These are phyloP conservation scores for Cryomyces antarcticus DNA, from an alignment of 495 filamentous ascomycete genomes.

Conservation along the genomic window DNA sequence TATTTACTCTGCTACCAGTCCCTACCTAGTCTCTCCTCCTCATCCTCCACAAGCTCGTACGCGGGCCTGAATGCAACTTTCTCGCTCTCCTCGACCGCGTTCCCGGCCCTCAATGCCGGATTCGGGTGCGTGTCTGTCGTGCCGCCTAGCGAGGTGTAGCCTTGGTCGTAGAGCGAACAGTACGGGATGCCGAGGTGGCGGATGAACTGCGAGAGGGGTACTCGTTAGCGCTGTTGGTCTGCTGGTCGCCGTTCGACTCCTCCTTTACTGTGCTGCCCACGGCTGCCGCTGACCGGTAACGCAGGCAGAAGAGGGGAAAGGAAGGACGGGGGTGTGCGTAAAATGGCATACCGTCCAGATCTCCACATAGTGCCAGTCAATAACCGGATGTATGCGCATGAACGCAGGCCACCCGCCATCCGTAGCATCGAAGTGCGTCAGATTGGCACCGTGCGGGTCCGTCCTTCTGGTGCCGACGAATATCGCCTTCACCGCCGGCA, in stretches of 20 bases:
- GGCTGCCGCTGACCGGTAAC: too few species aligned
- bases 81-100: constrained; percentile 11
- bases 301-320: too few species aligned
- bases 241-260: not conserved
- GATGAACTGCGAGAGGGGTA: constrained; percentile 39
- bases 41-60: constrained; percentile 67
- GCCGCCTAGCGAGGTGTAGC: constrained; percentile 75
- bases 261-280: not conserved
- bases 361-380: constrained; percentile 94
- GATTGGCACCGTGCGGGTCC: constrained; percentile 64
- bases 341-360: constrained; percentile 57
- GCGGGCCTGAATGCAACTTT: constrained; percentile 47
- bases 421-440: constrained; percentile 67
- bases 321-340: not conserved
- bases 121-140: constrained; percentile 83
- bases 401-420: constrained; percentile 84
- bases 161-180: constrained; percentile 67
- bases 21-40: constrained; percentile 69
- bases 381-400: constrained; percentile 82
- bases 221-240: not conserved
- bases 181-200: constrained; percentile 57
- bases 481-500: constrained; percentile 50
- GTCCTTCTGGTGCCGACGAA: constrained; percentile 85
- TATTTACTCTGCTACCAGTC: constrained; percentile 15
- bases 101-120: constrained; percentile 36